Percentiles rank a stretch among this genome's conserved stretches.
Conservation (phyloP, 495 filamentous ascomycete species). For the Halenospora varia region DNA sequence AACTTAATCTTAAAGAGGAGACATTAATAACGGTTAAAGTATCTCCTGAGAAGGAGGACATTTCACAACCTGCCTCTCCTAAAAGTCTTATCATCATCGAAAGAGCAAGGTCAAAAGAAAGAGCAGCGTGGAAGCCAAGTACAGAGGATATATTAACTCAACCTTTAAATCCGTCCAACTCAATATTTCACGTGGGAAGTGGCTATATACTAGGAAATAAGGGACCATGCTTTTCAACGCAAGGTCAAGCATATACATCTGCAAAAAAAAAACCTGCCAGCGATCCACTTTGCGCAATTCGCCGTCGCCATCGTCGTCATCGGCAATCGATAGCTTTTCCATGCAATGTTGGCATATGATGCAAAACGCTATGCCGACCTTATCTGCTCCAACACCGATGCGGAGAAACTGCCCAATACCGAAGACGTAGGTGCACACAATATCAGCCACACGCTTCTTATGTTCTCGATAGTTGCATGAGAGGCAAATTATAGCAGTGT, state of each 20-base stretch:
- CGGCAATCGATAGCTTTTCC: neutral
- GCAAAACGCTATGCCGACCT: neutral
- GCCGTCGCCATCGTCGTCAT: neutral
- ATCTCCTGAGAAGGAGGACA: no score
- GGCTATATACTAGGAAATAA: no score
- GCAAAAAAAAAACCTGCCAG: neutral
- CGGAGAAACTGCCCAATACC: neutral
- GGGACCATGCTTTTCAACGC: neutral
- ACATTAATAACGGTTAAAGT: no score
- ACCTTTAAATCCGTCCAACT: no score
- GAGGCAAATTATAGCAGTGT: neutral
- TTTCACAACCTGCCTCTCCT: no score
- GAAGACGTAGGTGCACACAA: neutral
- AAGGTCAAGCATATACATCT: neutral
- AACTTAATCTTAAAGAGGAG: no score
- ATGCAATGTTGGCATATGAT: neutral
- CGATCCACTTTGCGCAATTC: neutral
- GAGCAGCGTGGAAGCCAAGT: no score
- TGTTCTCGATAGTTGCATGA: neutral
- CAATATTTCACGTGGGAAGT: no score
- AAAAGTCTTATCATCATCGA: no score
- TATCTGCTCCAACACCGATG: neutral
- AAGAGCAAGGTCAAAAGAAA: no score
- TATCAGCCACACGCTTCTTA: neutral
- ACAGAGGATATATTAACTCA: no score